These are phyloP conservation scores for Apiotrichum montevideense DNA, from an alignment of 1,284 basidiomycete species.

Conservation along the genomic window DNA sequence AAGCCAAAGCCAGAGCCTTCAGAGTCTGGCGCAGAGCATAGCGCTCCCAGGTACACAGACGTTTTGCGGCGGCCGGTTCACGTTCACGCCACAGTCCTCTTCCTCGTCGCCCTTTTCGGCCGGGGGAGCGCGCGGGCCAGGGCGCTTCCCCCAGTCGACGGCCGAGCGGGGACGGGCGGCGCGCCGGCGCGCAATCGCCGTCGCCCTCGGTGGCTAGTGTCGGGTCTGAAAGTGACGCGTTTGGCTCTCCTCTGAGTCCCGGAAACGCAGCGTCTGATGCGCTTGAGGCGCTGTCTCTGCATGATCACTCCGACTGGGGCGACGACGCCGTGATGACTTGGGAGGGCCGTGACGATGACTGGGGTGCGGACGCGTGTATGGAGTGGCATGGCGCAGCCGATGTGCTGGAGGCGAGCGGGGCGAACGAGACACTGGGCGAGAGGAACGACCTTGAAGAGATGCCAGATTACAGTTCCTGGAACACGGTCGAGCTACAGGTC, in stretches of 20 bases:
- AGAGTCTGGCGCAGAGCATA: too few relatives aligned
- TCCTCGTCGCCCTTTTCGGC: conserved; percentile 24
- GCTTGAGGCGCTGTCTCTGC: conserved; percentile 1
- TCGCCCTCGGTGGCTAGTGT: neutral
- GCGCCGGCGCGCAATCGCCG: conserved; percentile 11
- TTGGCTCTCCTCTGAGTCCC: neutral
- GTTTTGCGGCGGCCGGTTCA: too few relatives aligned
- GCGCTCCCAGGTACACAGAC: too few relatives aligned
- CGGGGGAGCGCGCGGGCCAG: conserved; percentile 35
- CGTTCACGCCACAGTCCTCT: too few relatives aligned
- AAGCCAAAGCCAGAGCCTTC: neutral
- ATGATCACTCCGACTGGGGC: conserved; percentile 8
- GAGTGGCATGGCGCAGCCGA: conserved; percentile 4
- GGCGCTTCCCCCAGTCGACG: conserved; percentile 21
- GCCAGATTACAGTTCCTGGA: conserved; percentile 39
- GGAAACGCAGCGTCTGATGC: neutral
- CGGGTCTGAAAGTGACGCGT: neutral
- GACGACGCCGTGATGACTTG: conserved; percentile 25
- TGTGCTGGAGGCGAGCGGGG: neutral
- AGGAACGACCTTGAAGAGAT: conserved; percentile 18
- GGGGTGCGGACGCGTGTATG: conserved; percentile 1
- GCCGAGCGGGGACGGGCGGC: conserved; percentile 3
- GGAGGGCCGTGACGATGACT: conserved; percentile 6
- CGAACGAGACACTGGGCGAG: neutral
- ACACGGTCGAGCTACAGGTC: conserved; percentile 34